Evolutionary conservation across 768 basidiomycete genomes (phyloP), one percentile per base, ranked within the genome.

Genomic region (Omphalotus guepiniiformis): DNA sequence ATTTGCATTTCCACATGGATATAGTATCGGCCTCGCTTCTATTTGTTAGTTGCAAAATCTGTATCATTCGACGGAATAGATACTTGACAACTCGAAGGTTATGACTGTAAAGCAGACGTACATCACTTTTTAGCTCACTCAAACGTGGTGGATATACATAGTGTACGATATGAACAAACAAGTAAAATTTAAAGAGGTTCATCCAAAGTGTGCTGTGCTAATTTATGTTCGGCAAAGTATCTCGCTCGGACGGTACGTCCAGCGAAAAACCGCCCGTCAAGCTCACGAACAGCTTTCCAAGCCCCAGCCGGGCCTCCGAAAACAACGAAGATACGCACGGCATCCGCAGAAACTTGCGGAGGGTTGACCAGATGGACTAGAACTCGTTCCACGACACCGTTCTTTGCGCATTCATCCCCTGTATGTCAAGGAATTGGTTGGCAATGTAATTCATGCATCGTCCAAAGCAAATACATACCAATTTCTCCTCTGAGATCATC

Each of bases 231-330:
- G 0, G 85, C 71, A 59, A 84, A 94, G 61, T 93, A 94, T 56
- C 85, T 72, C 34, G 92, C 92, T 36, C 85, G 73, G 25, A 95
- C 88, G 13, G 77, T 76, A 53, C 85, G 75, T 8, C 95, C 95
- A 11, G 88, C 93, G 59, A 97, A 98, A 61, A 79, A 95, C 23
- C 94, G 75, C 18, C 93, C 95, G 57, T 98, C 92, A 43, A 97
- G 74, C 62, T 95, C 93, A 39, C 92, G 80, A 2, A 94, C 90
- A 0, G 92, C 93, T 65, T 92, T 91, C 94, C 93, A 98, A 5
- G 94, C 95, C 9, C 92, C 95, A 0, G 79, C 93, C 4, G 90
- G 89, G 1, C 94, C 95, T 0, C 83, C 82, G 58, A 95, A 98
- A 43, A 88, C 69, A 13, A 97, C 86, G 60, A 96, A 98, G 45